phyloP scores from a whole-genome alignment of 192 early-diverging fungal genomes.

The Linnemannia hyalina region DNA sequence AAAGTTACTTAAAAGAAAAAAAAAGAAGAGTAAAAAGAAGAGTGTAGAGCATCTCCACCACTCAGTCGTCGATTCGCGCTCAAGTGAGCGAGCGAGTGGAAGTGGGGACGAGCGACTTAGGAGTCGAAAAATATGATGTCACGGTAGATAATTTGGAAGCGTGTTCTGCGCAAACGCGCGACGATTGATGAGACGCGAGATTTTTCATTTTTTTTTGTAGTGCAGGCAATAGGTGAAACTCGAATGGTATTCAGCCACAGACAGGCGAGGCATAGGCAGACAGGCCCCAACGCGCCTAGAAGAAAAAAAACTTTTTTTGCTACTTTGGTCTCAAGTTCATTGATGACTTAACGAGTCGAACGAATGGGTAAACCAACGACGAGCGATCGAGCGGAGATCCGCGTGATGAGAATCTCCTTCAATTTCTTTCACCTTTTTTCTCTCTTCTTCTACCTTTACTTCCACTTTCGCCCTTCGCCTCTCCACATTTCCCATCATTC shows the following conservation, averaged over 20 bases:
- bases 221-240: neutral
- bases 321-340: neutral
- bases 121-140: neutral
- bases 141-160: neutral
- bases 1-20: neutral
- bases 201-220: neutral
- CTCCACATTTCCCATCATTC: neutral
- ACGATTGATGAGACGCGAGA: neutral
- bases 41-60: neutral
- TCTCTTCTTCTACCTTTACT: neutral
- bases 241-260: neutral
- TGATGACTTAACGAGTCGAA: constrained; percentile 2
- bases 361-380: neutral
- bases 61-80: neutral
- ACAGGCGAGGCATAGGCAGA: constrained; percentile 2
- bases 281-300: neutral
- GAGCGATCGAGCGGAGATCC: neutral
- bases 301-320: neutral
- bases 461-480: neutral
- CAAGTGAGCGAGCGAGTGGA: neutral
- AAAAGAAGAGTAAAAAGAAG: constrained; percentile 7
- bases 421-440: neutral
- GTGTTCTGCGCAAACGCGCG: neutral
- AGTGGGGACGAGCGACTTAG: too few species aligned
- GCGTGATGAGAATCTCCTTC: neutral